A percentile compares a stretch with the other conserved stretches of the same genome.
These are phyloP conservation scores for Sugiyamaella lignohabitans DNA, from an alignment of 805 yeast genomes.

Conservation along the genomic window DNA sequence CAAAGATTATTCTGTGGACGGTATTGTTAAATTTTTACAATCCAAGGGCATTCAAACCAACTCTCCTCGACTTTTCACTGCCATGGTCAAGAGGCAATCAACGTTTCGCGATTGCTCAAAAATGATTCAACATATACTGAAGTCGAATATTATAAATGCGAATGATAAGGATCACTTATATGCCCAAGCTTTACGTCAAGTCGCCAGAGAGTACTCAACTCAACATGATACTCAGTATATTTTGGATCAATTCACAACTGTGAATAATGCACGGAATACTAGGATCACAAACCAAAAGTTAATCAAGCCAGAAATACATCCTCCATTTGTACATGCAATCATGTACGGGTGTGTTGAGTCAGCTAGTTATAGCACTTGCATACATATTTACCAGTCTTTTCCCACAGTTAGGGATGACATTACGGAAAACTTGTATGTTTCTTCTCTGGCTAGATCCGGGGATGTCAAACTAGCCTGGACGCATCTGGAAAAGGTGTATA, in stretches of 20 bases:
- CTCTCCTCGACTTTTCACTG: neutral
- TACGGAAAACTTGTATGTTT: neutral
- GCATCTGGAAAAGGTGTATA: neutral
- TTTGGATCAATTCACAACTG: neutral
- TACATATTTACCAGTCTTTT: neutral
- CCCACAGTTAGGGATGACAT: neutral
- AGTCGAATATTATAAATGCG: neutral
- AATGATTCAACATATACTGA: too few relatives aligned
- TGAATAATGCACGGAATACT: too few relatives aligned
- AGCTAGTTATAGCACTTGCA: neutral
- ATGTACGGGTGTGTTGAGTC: neutral
- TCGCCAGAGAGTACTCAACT: neutral
- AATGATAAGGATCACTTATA: neutral
- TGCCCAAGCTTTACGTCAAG: neutral
- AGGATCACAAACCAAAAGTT: too few relatives aligned
- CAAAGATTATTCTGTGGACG: neutral
- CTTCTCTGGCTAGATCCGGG: neutral
- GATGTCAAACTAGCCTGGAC: neutral
- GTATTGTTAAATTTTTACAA: too few relatives aligned
- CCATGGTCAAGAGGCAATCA: neutral
- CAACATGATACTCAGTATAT: neutral
- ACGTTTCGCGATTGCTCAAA: neutral
- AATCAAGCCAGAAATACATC: too few relatives aligned
- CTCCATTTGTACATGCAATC: neutral
- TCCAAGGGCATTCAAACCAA: neutral